Evolutionary conservation across 345 rosid species (phyloP).

Genomic region (Excoecaria agallocha): DNA sequence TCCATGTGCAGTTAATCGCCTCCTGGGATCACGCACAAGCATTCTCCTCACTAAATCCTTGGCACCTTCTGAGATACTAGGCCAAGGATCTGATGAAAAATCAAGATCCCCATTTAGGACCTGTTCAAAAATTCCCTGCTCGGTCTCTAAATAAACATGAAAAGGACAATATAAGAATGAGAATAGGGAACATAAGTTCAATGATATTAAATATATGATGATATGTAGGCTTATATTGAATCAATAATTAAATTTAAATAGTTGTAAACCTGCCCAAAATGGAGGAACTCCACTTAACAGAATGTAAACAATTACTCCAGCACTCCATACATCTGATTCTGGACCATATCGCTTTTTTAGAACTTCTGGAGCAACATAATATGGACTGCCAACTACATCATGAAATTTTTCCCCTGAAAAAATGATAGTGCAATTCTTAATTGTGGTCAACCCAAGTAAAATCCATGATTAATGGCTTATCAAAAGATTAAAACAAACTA

Average conservation of each 20-base stretch:
- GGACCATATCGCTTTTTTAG: constrained; percentile 28
- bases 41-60: constrained; percentile 32
- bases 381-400: constrained; percentile 37
- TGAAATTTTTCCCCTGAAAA: constrained; percentile 26
- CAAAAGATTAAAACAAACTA: background rate
- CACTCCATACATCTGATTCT: constrained; percentile 37
- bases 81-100: constrained; percentile 34
- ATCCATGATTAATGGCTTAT: background rate
- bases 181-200: background rate
- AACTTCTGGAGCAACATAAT: constrained; percentile 37
- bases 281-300: constrained; percentile 36
- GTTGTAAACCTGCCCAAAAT: constrained; percentile 33
- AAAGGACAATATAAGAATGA: constrained; percentile 10
- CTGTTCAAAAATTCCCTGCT: constrained; percentile 31
- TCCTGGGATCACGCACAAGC: constrained; percentile 30
- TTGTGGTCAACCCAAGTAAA: background rate
- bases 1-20: constrained; percentile 33
- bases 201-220: background rate
- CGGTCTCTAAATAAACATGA: constrained; percentile 21
- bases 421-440: background rate
- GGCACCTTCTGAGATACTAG: constrained; percentile 31
- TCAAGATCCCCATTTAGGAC: constrained; percentile 32
- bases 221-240: background rate
- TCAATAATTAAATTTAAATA: background rate
- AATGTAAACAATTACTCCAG: constrained; percentile 33